A percentile compares a stretch with the other conserved stretches of the same genome.
These are phyloP conservation scores for Dendrobium chrysotoxum DNA, from an alignment of 106 monocot genomes.

Conservation along the genomic window DNA sequence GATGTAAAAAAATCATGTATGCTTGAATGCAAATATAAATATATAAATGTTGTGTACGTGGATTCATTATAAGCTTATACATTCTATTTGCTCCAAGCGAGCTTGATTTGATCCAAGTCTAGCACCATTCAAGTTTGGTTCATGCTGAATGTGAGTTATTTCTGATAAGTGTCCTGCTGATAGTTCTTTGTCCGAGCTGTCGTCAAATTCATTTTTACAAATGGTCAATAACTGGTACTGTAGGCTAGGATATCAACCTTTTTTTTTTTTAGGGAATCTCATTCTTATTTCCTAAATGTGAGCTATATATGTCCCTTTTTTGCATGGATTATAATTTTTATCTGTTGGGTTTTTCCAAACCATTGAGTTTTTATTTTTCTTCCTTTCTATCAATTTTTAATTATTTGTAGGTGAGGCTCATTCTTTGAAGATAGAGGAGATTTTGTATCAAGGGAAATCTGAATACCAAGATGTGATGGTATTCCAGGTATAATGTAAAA, in stretches of 20 bases:
- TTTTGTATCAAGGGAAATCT: slow-evolving; percentile 43
- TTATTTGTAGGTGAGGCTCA: slow-evolving; percentile 42
- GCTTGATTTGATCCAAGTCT: background rate
- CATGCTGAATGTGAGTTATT: background rate
- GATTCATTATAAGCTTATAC: background rate
- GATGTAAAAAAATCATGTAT: background rate
- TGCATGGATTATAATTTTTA: too few relatives aligned
- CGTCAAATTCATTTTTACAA: background rate
- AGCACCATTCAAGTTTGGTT: background rate
- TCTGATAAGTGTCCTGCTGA: background rate
- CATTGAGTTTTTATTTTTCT: background rate
- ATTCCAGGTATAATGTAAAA: slow-evolving; percentile 30
- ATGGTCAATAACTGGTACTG: background rate
- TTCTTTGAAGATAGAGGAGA: slow-evolving; percentile 46
- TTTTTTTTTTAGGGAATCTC: background rate
- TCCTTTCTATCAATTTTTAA: background rate
- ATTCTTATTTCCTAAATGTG: background rate
- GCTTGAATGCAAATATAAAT: background rate
- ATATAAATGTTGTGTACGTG: background rate
- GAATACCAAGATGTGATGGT: slow-evolving; percentile 49
- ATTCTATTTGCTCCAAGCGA: background rate
- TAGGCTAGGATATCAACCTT: background rate
- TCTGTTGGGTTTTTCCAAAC: background rate
- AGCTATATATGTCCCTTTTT: background rate
- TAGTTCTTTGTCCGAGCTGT: background rate